phyloP scores from a whole-genome alignment of 805 yeast genomes.

The Zygotorulaspora danielsina region DNA sequence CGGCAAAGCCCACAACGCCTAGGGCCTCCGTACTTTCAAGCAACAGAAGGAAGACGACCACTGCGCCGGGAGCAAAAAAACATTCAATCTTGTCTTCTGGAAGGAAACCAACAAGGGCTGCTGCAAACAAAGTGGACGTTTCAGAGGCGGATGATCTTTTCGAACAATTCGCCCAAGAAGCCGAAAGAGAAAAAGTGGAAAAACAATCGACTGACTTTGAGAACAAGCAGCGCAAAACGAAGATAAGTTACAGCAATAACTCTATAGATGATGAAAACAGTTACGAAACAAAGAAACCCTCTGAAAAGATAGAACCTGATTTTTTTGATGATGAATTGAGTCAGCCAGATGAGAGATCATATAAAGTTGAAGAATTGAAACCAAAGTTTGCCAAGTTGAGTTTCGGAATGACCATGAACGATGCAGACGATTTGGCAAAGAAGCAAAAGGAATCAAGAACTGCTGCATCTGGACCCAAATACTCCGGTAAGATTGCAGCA shows the following conservation, averaged over 20 bases:
- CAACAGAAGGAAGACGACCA: slow-evolving; percentile 29
- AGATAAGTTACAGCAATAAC: slow-evolving; percentile 11
- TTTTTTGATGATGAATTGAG: slow-evolving; percentile 19
- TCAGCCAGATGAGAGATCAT: slow-evolving; percentile 13
- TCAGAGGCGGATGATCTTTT: slow-evolving; percentile 48
- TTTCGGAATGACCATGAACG: slow-evolving; percentile 78
- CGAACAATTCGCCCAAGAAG: slow-evolving; percentile 69
- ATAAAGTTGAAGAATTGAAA: slow-evolving; percentile 38
- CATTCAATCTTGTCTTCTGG: slow-evolving; percentile 49
- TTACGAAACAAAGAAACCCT: slow-evolving; percentile 5
- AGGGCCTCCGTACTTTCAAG: slow-evolving; percentile 27
- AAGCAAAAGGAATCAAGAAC: slow-evolving; percentile 36
- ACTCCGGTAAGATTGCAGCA: slow-evolving; percentile 68
- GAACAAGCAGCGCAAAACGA: slow-evolving; percentile 20
- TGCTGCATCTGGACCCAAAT: slow-evolving; percentile 53
- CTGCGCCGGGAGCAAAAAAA: slow-evolving; percentile 34
- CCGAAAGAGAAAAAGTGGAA: slow-evolving; percentile 76
- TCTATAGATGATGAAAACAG: slow-evolving; percentile 8
- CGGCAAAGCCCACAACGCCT: slow-evolving; percentile 14
- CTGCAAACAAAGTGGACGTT: slow-evolving; percentile 53
- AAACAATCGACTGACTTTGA: slow-evolving; percentile 24
- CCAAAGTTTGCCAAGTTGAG: slow-evolving; percentile 79
- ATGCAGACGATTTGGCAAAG: slow-evolving; percentile 46
- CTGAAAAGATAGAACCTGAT: slow-evolving; percentile 11
- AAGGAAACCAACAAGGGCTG: slow-evolving; percentile 52